Base-by-base conservation (phyloP, 768 basidiomycete species). In the Suillus fuscotomentosus region DNA sequence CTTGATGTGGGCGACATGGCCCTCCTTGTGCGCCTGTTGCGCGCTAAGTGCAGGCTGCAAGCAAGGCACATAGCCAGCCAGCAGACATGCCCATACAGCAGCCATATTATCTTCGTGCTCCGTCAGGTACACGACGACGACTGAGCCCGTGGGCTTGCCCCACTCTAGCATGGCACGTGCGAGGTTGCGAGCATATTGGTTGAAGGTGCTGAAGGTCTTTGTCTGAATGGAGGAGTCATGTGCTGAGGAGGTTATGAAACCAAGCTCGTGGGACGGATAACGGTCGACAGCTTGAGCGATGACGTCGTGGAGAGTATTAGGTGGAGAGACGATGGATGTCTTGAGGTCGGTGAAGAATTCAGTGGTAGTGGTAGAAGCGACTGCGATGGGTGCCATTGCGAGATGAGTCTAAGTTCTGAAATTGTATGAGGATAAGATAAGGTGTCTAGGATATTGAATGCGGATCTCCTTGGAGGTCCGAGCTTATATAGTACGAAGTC, bases 101-200 rank as follows among this genome's bases (percentile, higher is more conserved):
- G 66, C 68, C 74, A 76, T 75, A 48, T 76, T 76, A 55, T 75
- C 75, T 57, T 76, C 74, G 34, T 75, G 74, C 50, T 75, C 75
- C 0, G 74, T 75, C 24, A 75, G 65, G 57, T 75, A 75, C 0
- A 75, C 65, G 8, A 75, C 66, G 3, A 76, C 13, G n/a, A 75
- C 36, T 1, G 74, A 73, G 0, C 74, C 74, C 1, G 62, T 7
- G 31, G 75, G 72, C 42, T 69, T 75, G 2, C 63, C 67, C 75
- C 71, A 73, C 3, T 62, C 48, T 43, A 65, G 63, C 41, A 72
- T 57, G 20, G 71, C 73, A 20, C 65, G 67, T n/a, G 71, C 72
- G 0, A 74, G 64, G 38, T 68, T 66, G 47, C 62, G 64, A 8
- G 59, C 69, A 47, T 60, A 15, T 56, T 67, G 65, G 31, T 57